Evolutionary conservation across 495 filamentous ascomycete species (phyloP), one percentile per base, ranked within the genome.

Genomic region (Penicillium cosmopolitanum): DNA sequence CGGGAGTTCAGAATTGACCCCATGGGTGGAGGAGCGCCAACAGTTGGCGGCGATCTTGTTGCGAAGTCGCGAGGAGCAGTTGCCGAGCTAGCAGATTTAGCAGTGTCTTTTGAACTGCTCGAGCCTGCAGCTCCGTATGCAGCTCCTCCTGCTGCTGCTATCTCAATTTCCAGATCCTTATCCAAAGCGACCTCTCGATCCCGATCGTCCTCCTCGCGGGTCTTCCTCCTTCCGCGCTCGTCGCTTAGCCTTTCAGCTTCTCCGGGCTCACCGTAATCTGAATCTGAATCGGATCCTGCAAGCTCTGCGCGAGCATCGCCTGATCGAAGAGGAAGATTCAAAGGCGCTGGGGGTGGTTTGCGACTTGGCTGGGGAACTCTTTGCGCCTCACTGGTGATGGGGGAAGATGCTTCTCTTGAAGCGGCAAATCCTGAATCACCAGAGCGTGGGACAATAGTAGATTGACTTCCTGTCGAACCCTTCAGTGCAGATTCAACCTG

Each of bases 161-260:
- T 72, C 85, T 92, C 52, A 83, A 80, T 44, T 77, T 88, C 86
- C 18, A 84, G 77, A 57, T 94, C 89, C 64, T 83, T 84, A 53
- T 77, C 67, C 15, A 86, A 78, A 9, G 86, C 67, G 7, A 83
- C 81, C 71, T 93, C 91, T 38, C 93, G 85, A 50, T 92, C 85
- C 54, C 80, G 79, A 60, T 97, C 93, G 66, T 97, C 93, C 52
- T 95, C 92, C 68, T 93, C 91, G 58, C 93, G 84, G 0, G 93
- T 97, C 64, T 88, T 91, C 63, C 92, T 81, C 35, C 93, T 82
- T n/a, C 93, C 93, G 47, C 93, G 82, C 33, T 87, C 86, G 50
- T 82, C 66, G n/a, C 70, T 65, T 1, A 80, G 74, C 35, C 85
- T 71, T 58, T 89, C 88, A 43, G 89, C 85, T 15, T 84, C 85